Evolutionary conservation across 2,329 filamentous ascomycete genomes (phyloP).

Genomic region (Exserohilum rostratum): DNA sequence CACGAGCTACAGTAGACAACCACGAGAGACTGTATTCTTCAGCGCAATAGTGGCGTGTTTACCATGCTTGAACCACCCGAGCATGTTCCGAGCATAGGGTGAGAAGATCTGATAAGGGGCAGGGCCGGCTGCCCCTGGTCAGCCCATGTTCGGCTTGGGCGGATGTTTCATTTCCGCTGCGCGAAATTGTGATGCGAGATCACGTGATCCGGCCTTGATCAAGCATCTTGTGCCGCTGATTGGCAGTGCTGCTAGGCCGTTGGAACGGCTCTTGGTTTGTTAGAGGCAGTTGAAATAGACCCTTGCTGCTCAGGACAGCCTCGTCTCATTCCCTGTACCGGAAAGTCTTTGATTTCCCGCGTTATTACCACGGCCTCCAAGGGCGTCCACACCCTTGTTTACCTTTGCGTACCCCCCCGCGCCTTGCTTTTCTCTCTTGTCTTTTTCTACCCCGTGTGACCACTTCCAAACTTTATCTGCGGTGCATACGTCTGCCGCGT

Average conservation of each 20-base stretch:
- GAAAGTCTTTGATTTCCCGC: conserved; percentile 16
- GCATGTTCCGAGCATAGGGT: conserved; percentile 18
- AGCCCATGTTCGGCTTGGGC: conserved; percentile 17
- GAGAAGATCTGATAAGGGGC: conserved; percentile 21
- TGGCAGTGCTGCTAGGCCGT: conserved; percentile 9
- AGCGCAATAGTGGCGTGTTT: conserved; percentile 16
- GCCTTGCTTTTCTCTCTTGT: background rate
- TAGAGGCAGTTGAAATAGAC: conserved; percentile 1
- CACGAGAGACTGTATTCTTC: background rate
- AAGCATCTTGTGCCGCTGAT: background rate
- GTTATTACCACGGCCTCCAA: conserved; percentile 12
- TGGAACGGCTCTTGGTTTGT: background rate
- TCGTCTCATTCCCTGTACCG: background rate
- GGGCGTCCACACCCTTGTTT: conserved; percentile 10
- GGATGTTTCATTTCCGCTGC: conserved; percentile 13
- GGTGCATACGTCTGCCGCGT: conserved; percentile 1
- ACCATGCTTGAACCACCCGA: conserved; percentile 12
- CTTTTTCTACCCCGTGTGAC: background rate
- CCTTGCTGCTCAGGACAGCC: conserved; percentile 3
- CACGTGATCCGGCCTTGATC: conserved; percentile 1
- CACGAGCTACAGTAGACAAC: background rate
- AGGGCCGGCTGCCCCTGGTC: conserved; percentile 10
- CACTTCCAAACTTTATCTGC: background rate
- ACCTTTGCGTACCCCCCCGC: background rate
- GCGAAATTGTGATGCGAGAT: conserved; percentile 8